Conservation (phyloP, 495 filamentous ascomycete species). For the Neurospora sp. region DNA sequence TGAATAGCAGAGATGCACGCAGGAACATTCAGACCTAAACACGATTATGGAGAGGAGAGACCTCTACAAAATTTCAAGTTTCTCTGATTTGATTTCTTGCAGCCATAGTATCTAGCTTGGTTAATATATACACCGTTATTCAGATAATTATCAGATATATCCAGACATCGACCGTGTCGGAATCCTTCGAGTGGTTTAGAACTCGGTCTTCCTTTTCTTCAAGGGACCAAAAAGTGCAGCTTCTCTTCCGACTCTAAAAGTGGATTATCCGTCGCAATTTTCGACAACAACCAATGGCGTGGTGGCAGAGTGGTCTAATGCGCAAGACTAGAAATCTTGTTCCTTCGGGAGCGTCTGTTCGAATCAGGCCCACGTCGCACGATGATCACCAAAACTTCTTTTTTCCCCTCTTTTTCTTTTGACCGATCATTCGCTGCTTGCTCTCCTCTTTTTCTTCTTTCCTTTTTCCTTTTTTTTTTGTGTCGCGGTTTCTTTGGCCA, state of each 20-base stretch:
- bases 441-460: neutral
- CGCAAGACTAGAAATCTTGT: neutral
- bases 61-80: no score
- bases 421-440: neutral
- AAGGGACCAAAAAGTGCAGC: no score
- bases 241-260: neutral
- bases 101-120: no score
- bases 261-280: accelerated
- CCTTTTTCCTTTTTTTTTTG: neutral
- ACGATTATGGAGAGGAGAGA: no score
- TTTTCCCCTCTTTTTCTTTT: neutral
- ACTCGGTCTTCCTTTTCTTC: no score
- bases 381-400: neutral
- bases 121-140: no score
- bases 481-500: no score
- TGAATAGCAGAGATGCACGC: neutral
- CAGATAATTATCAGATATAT: no score
- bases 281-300: neutral
- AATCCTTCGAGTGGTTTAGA: no score
- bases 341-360: neutral
- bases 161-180: no score
- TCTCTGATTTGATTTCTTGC: no score
- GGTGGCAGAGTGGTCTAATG: neutral
- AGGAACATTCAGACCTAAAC: neutral
- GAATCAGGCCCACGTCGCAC: neutral